These are phyloP conservation scores for Cymodocea nodosa DNA, from an alignment of 116 monocot species.

Conservation along the genomic window DNA sequence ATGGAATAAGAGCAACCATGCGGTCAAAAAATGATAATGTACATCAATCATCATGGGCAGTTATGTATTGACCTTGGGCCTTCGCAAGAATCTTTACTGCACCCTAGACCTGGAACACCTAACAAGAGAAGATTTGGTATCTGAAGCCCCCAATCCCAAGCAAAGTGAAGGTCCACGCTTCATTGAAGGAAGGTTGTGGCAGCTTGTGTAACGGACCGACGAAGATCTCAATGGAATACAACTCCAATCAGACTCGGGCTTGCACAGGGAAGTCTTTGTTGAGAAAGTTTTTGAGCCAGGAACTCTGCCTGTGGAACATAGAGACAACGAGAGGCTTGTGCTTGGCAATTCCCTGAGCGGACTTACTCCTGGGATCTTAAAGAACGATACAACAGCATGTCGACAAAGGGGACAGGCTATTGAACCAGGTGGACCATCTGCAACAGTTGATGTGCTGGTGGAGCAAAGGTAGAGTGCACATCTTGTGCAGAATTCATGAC, in stretches of 20 bases:
- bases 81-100: not conserved
- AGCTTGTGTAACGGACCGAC: slow-evolving; percentile 42
- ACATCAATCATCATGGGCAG: not conserved
- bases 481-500: slow-evolving; percentile 70
- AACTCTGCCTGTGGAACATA: slow-evolving; percentile 16
- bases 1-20: not conserved
- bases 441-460: slow-evolving; percentile 21
- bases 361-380: slow-evolving; percentile 21
- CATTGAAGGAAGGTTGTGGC: slow-evolving; percentile 48
- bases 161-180: slow-evolving; percentile 46
- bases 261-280: slow-evolving; percentile 13
- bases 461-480: slow-evolving; percentile 71
- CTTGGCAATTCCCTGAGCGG: slow-evolving; percentile 29
- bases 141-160: slow-evolving; percentile 49
- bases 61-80: slow-evolving; percentile 18
- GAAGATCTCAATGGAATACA: slow-evolving; percentile 20
- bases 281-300: not conserved
- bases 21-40: not conserved
- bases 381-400: slow-evolving; percentile 34
- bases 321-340: slow-evolving; percentile 36
- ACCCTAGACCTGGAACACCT: slow-evolving; percentile 33
- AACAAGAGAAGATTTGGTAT: slow-evolving; percentile 28
- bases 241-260: slow-evolving; percentile 28
- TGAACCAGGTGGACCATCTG: slow-evolving; percentile 39
- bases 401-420: slow-evolving; percentile 68